Evolutionary conservation across 2,329 filamentous ascomycete genomes (phyloP), one percentile per base, ranked within the genome.

Genomic region (Microascus cirrosus): DNA sequence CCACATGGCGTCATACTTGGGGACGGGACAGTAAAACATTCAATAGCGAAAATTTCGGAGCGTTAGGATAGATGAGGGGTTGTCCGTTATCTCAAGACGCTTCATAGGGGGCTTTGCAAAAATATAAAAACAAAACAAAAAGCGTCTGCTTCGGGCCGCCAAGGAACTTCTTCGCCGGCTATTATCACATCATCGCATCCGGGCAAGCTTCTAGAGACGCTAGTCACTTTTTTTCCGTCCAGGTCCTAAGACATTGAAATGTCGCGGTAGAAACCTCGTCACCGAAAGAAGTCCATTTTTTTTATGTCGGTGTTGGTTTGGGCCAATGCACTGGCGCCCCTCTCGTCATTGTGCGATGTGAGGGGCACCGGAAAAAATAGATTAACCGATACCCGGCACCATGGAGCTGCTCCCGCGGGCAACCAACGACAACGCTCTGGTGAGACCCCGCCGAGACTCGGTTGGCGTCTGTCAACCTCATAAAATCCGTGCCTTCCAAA

Each of bases 1-100:
- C 80, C 96, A 61, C 86, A 96, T 74, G 87, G 88, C 61, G 73
- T 95, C 63, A 77, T 92, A 60, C 75, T 89, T 55, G 89, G 89
- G 54, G 79, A 86, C 71, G 89, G 89, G 62, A 74, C 80, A 64
- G 74, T 86, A 63, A 58, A 58, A 36, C 20, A 32, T 20, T 48
- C 56, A 22, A 58, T 45, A 32, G 42, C 56, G 35, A 51, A 58
- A n/a, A 42, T 54, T 28, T 18, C 35, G 20, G 56, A 58, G 36
- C 56, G 56, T 4, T 58, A 53, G 52, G 25, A 24, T 50, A 24
- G 45, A 50, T 24, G n/a, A 7, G 13, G 13, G 39, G 39, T 45
- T n/a, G 15, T 45, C n/a, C 15, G 39, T 18, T 5, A n/a, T 18
- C 13, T 45, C 7, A 7, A n/a, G 39, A 7, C n/a, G 39, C 13